Evolutionary conservation across 202 grass and related monocot genomes (phyloP).

Genomic region (Digitaria exilis): DNA sequence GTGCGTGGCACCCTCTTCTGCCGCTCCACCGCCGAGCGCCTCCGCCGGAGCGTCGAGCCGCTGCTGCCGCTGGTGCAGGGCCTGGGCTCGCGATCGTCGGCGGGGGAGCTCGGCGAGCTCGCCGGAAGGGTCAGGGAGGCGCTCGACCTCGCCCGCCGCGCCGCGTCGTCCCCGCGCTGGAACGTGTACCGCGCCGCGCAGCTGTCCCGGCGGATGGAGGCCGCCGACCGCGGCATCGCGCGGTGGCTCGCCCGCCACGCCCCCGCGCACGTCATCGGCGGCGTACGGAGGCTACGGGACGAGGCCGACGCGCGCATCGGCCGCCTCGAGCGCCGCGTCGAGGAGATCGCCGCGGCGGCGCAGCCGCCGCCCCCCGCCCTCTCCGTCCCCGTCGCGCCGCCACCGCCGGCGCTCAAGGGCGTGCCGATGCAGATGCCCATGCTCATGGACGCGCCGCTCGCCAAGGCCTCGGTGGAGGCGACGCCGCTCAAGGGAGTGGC

Average conservation of each 20-base stretch:
- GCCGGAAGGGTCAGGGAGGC: conserved; percentile 64
- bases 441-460: neutral
- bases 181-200: conserved; percentile 93
- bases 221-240: conserved; percentile 69
- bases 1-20: conserved; percentile 66
- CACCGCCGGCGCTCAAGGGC: conserved; percentile 23
- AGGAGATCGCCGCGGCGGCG: conserved; percentile 48
- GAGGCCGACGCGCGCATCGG: conserved; percentile 64
- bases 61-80: conserved; percentile 75
- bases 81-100: conserved; percentile 13
- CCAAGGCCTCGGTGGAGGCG: neutral
- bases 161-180: conserved; percentile 67
- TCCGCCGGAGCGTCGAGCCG: conserved; percentile 77
- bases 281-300: conserved; percentile 65
- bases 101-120: conserved; percentile 69
- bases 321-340: conserved; percentile 72
- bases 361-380: conserved; percentile 24
- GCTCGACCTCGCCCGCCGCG: conserved; percentile 72
- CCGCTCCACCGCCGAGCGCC: conserved; percentile 77
- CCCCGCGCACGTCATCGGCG: conserved; percentile 64
- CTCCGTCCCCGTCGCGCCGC: conserved; percentile 42
- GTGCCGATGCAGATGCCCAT: conserved; percentile 16
- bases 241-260: conserved; percentile 78
- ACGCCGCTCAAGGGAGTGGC: conserved; percentile 42
- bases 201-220: conserved; percentile 79